A percentile compares a stretch with the other conserved stretches of the same genome.
Evolutionary conservation across 2,329 filamentous ascomycete species (phyloP).

Genomic region (Nemania diffusa): DNA sequence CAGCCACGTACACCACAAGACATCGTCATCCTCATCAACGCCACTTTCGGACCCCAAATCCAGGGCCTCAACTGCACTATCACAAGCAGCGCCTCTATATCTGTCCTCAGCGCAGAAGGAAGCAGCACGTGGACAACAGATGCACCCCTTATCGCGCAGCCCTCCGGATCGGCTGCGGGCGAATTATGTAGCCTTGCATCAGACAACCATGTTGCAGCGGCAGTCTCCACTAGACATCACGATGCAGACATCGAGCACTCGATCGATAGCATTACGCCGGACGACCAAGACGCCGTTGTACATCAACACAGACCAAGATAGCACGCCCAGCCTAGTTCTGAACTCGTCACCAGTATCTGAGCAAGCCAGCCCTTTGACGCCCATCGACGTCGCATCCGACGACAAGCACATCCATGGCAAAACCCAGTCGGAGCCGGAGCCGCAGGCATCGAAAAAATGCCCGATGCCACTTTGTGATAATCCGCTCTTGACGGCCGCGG

Average conservation of each 20-base stretch:
- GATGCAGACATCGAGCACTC: constrained; percentile 1
- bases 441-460: constrained; percentile 25
- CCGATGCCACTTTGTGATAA: constrained; percentile 39
- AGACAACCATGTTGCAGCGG: neutral
- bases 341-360: constrained; percentile 26
- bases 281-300: constrained; percentile 12
- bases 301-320: constrained; percentile 11
- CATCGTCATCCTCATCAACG: neutral
- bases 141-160: constrained; percentile 5
- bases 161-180: neutral
- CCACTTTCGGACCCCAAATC: constrained; percentile 1
- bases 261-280: constrained; percentile 7
- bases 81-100: neutral
- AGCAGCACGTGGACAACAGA: constrained; percentile 7
- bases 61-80: neutral
- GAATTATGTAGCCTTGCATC: neutral
- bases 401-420: neutral
- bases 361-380: constrained; percentile 11
- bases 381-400: neutral
- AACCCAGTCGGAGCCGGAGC: neutral
- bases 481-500: constrained; percentile 21
- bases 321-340: constrained; percentile 16
- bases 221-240: neutral
- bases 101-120: constrained; percentile 1
- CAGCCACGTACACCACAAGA: neutral